Base-by-base conservation (phyloP, 192 early-diverging fungal genomes). In the Thamnidium elegans region DNA sequence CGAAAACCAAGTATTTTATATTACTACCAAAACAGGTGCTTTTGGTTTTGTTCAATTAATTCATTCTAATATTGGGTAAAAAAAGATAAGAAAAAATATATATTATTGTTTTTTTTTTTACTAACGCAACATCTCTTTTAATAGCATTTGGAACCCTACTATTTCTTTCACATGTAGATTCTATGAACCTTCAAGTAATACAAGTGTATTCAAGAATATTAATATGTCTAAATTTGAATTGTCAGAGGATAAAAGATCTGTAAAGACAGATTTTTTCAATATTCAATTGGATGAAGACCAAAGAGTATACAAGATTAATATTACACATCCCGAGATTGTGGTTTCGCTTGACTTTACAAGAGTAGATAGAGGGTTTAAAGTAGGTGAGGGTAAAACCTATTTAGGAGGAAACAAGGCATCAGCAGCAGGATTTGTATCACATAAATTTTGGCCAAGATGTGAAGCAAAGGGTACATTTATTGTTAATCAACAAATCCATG, bases 21-120 rank as follows among this genome's bases (percentile, higher is more conserved):
- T 93, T 36, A 82, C 87, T 48, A 84, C 84, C 9, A 76, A 89
- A 54, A 70, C 82, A 19, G 95, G 95, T 5, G 79, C 80, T 58
- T 85, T 90, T 72, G 85, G 85, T n/a, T 87, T 95, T 78, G 82
- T 95, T 14, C 95, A 97, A 74, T 78, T 96, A 73, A 92, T 92
- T 62, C 94, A 94, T 81, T 93, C 90, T 10, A 92, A 91, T 50
- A 78, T 97, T 58, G 84, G 87, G 74, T 84, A 85, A 54, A 75
- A 54, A 15, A 53, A 44, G 7, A 31, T 46, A 23, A 52, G 39
- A 44, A 20, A 8, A 42, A 21, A 52, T 30, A 39, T 39, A 51
- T 51, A 13, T 14, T 15, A 48, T 10, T n/a, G n/a, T n/a, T n/a
- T n/a, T n/a, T n/a, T n/a, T n/a, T n/a, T 15, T 48, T 2, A 48